These are phyloP conservation scores for Capronia coronata DNA, from an alignment of 2,329 filamentous ascomycete species.

Conservation along the genomic window DNA sequence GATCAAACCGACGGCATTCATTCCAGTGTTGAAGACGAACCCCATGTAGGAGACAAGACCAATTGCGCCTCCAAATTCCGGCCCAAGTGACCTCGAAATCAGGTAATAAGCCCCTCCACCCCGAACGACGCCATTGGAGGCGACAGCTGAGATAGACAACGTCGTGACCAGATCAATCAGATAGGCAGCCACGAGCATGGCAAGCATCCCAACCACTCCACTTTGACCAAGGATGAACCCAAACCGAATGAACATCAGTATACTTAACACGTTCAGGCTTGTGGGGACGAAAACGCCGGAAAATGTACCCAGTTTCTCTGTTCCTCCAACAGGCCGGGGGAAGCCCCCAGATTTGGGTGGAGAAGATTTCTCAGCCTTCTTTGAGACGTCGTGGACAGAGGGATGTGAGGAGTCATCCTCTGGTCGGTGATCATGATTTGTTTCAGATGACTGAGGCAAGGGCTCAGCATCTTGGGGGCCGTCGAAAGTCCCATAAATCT, in stretches of 20 bases:
- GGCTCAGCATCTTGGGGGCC: slow-evolving; percentile 2
- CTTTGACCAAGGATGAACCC: slow-evolving; percentile 76
- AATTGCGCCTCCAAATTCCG: slow-evolving; percentile 84
- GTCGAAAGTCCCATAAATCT: slow-evolving; percentile 17
- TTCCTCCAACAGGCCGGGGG: slow-evolving; percentile 28
- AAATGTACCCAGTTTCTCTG: slow-evolving; percentile 65
- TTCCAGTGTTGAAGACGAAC: slow-evolving; percentile 76
- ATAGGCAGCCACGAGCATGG: slow-evolving; percentile 69
- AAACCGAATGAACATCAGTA: slow-evolving; percentile 87
- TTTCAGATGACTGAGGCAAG: neutral
- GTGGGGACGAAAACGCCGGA: slow-evolving; percentile 81
- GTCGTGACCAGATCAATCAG: slow-evolving; percentile 75
- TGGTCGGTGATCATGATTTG: neutral
- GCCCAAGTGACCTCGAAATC: slow-evolving; percentile 76
- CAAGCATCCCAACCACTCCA: slow-evolving; percentile 71
- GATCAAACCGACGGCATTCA: slow-evolving; percentile 81
- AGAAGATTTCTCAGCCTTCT: slow-evolving; percentile 12
- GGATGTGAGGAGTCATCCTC: neutral
- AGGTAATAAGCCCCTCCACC: slow-evolving; percentile 84
- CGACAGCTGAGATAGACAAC: slow-evolving; percentile 79
- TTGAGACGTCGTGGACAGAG: neutral
- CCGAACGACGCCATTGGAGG: slow-evolving; percentile 81
- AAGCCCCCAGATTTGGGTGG: slow-evolving; percentile 2
- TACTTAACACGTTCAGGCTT: slow-evolving; percentile 81
- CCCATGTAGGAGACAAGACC: slow-evolving; percentile 85